Evolutionary conservation across 1,284 basidiomycete genomes (phyloP), one percentile per base, ranked within the genome.

Genomic region (Naganishia sp.): DNA sequence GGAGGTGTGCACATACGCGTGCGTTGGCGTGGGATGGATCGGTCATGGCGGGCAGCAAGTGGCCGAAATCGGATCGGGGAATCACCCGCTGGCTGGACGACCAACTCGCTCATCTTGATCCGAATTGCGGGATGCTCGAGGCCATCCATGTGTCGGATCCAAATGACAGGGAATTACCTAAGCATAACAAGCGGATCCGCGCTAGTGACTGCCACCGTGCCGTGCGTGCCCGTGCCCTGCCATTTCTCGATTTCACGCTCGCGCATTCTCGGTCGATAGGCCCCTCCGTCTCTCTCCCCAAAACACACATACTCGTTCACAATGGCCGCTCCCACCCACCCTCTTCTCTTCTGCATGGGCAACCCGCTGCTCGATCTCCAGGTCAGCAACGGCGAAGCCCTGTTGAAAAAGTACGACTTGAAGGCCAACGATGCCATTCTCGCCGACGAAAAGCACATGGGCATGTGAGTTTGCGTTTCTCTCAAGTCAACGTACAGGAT

Each of bases 391-490:
- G 92, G 90, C 64, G 90, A 94, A 77, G 83, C 83, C 53, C 85
- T 98, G 68, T 84, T 99, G 66, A 83, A 89, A 74, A 98, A 97
- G 81, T 99, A 99, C 80, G 85, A 81, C 69, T 86, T 99, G 77
- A 93, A 94, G 80, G 83, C 94, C 63, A 97, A 99, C 84, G 93
- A 99, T 79, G 95, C 96, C 64, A 94, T 98, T 78, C 87, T 98
- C 67, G 96, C 94, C 28, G 90, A 90, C 73, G 88, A 89, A 67
- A 90, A 94, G 82, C 95, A 98, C 74, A 82, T 84, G 69, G 84
- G 87, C 47, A 88, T 96, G 92, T 94, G 75, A 74, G 85, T 53
- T 6, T 10, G 21, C 28, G 23, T 25, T 31, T 31, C 23, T 43
- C 21, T 53, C 13, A 11, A 7, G 18, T 35, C 7, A 10, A 23